Evolutionary conservation across 164 flowering plant species (phyloP).

Genomic region (Saururus chinensis): DNA sequence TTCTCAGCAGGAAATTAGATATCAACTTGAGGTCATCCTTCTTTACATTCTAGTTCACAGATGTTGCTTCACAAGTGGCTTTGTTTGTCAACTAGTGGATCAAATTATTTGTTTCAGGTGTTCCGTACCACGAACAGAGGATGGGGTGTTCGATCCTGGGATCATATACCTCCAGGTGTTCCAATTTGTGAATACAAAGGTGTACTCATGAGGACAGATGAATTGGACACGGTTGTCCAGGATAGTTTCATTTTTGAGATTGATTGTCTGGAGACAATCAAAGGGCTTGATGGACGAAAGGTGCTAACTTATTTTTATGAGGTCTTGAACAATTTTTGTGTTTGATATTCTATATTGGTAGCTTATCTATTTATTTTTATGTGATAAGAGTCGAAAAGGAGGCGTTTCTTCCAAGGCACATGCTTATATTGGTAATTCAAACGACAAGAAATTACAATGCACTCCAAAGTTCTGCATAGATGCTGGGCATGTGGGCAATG

Average conservation of each 20-base stretch:
- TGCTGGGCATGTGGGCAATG: constrained; percentile 64
- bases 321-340: not conserved
- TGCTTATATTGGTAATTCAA: constrained; percentile 15
- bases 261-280: constrained; percentile 92
- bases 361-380: not conserved
- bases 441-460: constrained; percentile 30
- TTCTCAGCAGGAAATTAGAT: constrained; percentile 58
- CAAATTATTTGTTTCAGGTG: constrained; percentile 32
- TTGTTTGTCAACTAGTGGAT: not conserved
- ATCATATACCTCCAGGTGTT: constrained; percentile 84
- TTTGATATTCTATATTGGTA: not conserved
- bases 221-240: constrained; percentile 37
- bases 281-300: constrained; percentile 86
- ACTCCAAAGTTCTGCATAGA: constrained; percentile 79
- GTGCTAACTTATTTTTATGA: constrained; percentile 27
- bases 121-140: constrained; percentile 89
- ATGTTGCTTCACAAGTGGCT: no score
- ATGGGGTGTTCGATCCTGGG: constrained; percentile 97
- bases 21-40: constrained; percentile 61
- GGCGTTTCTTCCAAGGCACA: constrained; percentile 26
- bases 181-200: constrained; percentile 89
- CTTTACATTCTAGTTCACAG: no score
- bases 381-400: constrained; percentile 43
- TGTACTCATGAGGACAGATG: constrained; percentile 56
- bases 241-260: constrained; percentile 81